Evolutionary conservation across 805 yeast genomes (phyloP).

Genomic region (Myxozyma mucilagina): DNA sequence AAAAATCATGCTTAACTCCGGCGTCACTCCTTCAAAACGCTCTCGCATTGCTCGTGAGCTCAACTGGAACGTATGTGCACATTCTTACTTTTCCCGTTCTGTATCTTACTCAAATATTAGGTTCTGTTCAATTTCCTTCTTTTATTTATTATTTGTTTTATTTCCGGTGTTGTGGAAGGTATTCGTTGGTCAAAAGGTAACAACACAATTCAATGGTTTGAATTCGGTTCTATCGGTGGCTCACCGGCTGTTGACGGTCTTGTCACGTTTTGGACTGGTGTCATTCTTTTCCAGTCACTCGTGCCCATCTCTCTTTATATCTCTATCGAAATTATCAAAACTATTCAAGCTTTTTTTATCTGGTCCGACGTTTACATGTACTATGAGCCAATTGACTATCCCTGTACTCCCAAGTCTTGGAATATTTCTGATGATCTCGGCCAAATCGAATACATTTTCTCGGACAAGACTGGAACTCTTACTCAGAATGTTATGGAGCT

Average conservation of each 20-base stretch:
- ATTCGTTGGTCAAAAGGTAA: conserved; percentile 50
- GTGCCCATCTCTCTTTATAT: conserved; percentile 80
- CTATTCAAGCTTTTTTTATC: conserved; percentile 73
- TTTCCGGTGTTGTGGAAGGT: conserved; percentile 72
- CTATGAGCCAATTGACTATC: conserved; percentile 65
- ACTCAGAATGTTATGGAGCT: conserved; percentile 85
- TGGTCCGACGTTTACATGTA: conserved; percentile 70
- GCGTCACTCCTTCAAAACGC: conserved; percentile 72
- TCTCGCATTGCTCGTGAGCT: conserved; percentile 65
- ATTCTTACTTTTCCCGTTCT: not conserved
- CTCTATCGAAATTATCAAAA: conserved; percentile 76
- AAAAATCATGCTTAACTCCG: conserved; percentile 76
- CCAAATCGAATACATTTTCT: conserved; percentile 76
- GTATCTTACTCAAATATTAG: not conserved
- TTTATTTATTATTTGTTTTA: conserved; percentile 64
- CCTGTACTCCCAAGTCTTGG: conserved; percentile 82
- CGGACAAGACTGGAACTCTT: conserved; percentile 82
- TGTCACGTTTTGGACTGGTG: conserved; percentile 67
- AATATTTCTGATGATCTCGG: conserved; percentile 81
- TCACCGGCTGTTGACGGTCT: conserved; percentile 65
- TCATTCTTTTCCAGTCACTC: conserved; percentile 71
- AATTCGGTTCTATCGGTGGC: conserved; percentile 60
- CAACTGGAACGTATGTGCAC: conserved; percentile 53
- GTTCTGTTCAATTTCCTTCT: conserved; percentile 59
- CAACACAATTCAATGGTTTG: conserved; percentile 57